Base-by-base conservation (phyloP, 176 grass and related monocot species). In the Oryza nivara region DNA sequence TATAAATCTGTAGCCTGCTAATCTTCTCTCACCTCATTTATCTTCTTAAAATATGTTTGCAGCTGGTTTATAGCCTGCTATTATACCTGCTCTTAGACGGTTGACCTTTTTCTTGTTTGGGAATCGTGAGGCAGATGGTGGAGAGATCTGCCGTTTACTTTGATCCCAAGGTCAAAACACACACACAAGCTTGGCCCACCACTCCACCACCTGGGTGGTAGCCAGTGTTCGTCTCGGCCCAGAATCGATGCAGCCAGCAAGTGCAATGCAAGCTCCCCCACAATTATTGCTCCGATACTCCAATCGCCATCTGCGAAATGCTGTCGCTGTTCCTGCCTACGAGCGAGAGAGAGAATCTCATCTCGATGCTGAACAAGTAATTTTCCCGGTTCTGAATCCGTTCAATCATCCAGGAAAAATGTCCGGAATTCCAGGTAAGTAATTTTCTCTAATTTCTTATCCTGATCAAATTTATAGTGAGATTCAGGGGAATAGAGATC, bases 231-330 rank as follows among this genome's bases (percentile, higher is more conserved):
- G 30, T 49, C 28, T 38, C 40, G n/a, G 43, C 19, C 73, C 49
- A 30, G 38, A n/a, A 70, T 85, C 25, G 15, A 61, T 61, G 63
- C 72, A 26, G 61, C 51, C 22, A 26, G 61, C 51, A 35, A 13
- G 9, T 22, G 61, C 51, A 47, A 19, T 22, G 61, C 51, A 47
- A 19, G 14, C 6, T 7, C 7, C 74, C 54, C 54, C 54, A 49
- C 54, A 46, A 69, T 70, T 78, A 40, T 48, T 61, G 46, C 66
- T 73, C 68, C 20, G 58, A 63, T 80, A 36, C 56, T 28, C 67
- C 54, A 43, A 73, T 67, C 68, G 35, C 56, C 25, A 73, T 79
- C 46, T 38, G 79, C 75, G 26, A 46, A 67, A 36, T 61, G 79
- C 68, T 47, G 35, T 20, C 54, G 64, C 17, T 15, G 32, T 66